Base-by-base conservation (phyloP, 306 rosid genomes). In the Cicer bijugum region DNA sequence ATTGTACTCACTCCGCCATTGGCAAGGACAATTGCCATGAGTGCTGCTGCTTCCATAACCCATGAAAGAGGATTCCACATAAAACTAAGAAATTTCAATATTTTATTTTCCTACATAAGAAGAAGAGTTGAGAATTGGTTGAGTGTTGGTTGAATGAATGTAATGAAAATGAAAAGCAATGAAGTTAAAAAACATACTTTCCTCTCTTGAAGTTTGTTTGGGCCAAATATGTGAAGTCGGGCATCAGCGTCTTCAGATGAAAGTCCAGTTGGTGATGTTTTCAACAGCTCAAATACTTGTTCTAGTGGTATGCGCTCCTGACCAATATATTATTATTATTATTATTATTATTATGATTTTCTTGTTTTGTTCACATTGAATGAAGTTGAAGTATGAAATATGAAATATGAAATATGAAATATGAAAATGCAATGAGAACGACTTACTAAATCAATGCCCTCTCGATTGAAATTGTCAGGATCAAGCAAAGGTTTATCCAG, bases 1-100 rank as follows among this genome's bases (percentile, higher is more conserved):
- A 62, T 15, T 56, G 39, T 72, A 85, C 96, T 91, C 75, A 89
- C 97, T 67, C 97, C 97, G 0, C 97, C 97, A 62, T 91, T 91
- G 67, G 97, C 97, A 59, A 91, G 96, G 84, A 48, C 81, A 67
- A 91, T 90, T 7, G 97, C 97, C 96, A 91, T 91, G 50, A 91
- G 12, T 48, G 97, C 97, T 51, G 97, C 97, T 67, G 97, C 97
- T 88, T 91, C 97, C 97, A 89, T 91, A 78, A 91, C 97, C 97
- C 97, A 91, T 77, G 97, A 91, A 76, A 91, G 78, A 64, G 97
- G 97, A 72, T 91, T 91, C 97, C 97, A 91, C 96, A 91, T 91
- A 71, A 91, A 91, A 64, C 96, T 55, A 50, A 91, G 86, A 75
- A 91, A 91, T 66, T 89, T 91, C 81, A 91, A 66, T 12, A 91